Evolutionary conservation across 257 asterid species (phyloP).

Genomic region (Mitragyna speciosa): DNA sequence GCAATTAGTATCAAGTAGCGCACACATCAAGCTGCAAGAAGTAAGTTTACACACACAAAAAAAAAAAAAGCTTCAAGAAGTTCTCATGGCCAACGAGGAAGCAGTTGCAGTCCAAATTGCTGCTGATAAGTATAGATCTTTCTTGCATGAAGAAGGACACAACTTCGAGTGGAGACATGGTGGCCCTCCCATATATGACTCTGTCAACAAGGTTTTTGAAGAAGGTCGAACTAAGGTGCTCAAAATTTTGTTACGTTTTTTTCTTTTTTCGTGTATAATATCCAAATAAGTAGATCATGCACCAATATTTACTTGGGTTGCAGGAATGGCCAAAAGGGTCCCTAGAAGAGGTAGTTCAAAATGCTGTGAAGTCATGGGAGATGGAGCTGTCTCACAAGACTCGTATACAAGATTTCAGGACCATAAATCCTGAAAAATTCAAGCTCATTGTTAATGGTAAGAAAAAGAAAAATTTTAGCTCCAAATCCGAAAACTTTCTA

Average conservation of each 20-base stretch:
- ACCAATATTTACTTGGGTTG: background rate
- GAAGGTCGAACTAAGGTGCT: slow-evolving; percentile 70
- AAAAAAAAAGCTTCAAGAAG: background rate
- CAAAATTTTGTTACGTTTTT: background rate
- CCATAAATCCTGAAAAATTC: slow-evolving; percentile 72
- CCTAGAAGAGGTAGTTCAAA: slow-evolving; percentile 79
- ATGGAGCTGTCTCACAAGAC: slow-evolving; percentile 94
- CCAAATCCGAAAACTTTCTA: too few species aligned
- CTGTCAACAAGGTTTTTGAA: slow-evolving; percentile 67
- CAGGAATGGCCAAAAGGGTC: slow-evolving; percentile 87
- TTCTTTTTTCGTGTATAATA: background rate
- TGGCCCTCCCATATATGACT: slow-evolving; percentile 67
- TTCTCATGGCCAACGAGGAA: slow-evolving; percentile 16
- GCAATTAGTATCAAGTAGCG: background rate
- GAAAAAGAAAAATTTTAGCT: background rate
- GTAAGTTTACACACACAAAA: too few species aligned
- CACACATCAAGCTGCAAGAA: too few species aligned
- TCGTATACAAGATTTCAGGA: slow-evolving; percentile 64
- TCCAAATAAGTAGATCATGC: too few species aligned
- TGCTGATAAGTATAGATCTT: slow-evolving; percentile 62
- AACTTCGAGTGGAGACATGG: slow-evolving; percentile 81
- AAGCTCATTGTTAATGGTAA: slow-evolving; percentile 81
- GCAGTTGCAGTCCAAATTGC: slow-evolving; percentile 10
- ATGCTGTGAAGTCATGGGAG: slow-evolving; percentile 92
- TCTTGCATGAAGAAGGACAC: slow-evolving; percentile 58